phyloP scores from a whole-genome alignment of 805 yeast genomes.

The Ogataea zsoltii region DNA sequence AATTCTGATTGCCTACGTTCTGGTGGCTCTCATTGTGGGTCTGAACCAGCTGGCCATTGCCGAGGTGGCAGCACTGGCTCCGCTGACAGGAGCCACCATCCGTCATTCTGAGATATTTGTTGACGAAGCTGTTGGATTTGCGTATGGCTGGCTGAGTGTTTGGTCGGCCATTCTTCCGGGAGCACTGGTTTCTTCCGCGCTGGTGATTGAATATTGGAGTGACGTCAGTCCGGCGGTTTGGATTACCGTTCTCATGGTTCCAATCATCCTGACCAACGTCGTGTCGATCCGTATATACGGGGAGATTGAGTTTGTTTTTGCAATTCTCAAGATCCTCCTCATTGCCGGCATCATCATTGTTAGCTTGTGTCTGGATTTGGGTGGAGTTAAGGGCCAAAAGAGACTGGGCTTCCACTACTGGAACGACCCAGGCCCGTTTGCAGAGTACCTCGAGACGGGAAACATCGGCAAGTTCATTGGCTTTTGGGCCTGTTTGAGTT shows the following conservation, averaged over 20 bases:
- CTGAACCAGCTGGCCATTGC: constrained; percentile 52
- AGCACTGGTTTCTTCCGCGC: constrained; percentile 58
- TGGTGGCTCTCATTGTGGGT: constrained; percentile 57
- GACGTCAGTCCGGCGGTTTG: constrained; percentile 54
- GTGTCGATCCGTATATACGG: constrained; percentile 47
- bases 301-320: constrained; percentile 62
- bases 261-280: constrained; percentile 45
- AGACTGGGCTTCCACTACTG: constrained; percentile 42
- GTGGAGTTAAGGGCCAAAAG: constrained; percentile 53
- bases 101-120: constrained; percentile 17
- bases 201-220: constrained; percentile 58
- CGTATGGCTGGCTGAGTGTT: constrained; percentile 47
- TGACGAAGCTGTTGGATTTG: constrained; percentile 57
- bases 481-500: constrained; percentile 56
- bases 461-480: constrained; percentile 45
- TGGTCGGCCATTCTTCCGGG: constrained; percentile 52
- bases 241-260: constrained; percentile 50
- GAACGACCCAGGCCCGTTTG: constrained; percentile 41
- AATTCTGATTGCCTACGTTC: constrained; percentile 56
- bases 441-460: constrained; percentile 46
- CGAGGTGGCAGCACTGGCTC: constrained; percentile 60
- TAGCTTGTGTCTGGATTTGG: constrained; percentile 55
- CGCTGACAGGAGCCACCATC: constrained; percentile 59
- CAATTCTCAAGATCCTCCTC: constrained; percentile 58
- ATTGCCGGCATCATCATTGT: constrained; percentile 57